Conservation (phyloP, 179 eudicot species). For the Spinacia oleracea region DNA sequence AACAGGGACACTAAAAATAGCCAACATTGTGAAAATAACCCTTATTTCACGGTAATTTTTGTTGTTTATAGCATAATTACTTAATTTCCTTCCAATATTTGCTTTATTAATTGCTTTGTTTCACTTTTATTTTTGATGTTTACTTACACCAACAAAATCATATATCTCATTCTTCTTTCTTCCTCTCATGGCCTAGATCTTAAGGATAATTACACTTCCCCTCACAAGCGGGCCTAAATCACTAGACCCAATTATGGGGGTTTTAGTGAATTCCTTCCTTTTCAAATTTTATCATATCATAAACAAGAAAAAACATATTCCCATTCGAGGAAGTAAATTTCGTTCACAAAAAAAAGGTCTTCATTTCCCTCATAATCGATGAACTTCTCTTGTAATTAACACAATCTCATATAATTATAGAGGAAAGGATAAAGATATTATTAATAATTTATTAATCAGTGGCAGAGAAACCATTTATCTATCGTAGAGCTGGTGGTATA, state of each 20-base stretch:
- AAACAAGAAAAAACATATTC: neutral
- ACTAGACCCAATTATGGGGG: neutral
- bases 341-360: no score
- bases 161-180: neutral
- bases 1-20: neutral
- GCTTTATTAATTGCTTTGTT: neutral
- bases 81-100: neutral
- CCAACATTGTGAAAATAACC: neutral
- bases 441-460: neutral
- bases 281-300: neutral
- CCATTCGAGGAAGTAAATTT: neutral
- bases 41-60: neutral
- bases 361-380: no score
- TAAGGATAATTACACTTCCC: neutral
- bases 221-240: neutral
- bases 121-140: neutral
- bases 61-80: neutral
- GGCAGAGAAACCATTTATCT: neutral
- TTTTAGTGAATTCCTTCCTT: neutral
- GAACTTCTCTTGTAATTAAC: no score
- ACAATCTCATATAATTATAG: neutral
- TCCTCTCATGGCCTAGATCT: neutral
- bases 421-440: no score
- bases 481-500: neutral
- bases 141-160: neutral